Evolutionary conservation across 75 land plant genomes (phyloP), one percentile per base, ranked within the genome.

Genomic region (Selaginella moellendorffii): DNA sequence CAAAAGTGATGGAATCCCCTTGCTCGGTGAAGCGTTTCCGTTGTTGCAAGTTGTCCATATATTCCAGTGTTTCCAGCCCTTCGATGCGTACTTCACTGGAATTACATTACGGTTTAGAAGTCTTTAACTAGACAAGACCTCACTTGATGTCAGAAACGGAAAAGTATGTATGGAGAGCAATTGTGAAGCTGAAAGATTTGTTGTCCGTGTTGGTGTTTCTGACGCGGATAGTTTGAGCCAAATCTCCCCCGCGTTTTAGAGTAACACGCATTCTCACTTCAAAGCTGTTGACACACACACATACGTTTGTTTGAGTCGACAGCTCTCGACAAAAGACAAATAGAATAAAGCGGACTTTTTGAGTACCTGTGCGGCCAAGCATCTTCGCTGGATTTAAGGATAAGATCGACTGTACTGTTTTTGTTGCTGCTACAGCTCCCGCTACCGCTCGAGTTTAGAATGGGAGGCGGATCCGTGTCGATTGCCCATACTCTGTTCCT

Each of bases 51-150:
- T 76, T 71, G 59, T 82, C 83, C 14, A 82, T 62, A 18, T 68
- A 76, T 61, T 81, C 84, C 53, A 81, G 60, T 31, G 78, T 76
- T 67, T 85, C 88, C 60, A 85, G 46, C 10, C 85, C 85, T 65
- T 82, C 85, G 27, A 82, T 69, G 9, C 85, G 83, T 24, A 82
- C 85, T 62, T 82, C 85, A 68, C 83, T 76, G 46, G 22, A 65
- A 17, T 10, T 5, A 60, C 0, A 71, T 21, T 65, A 65, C n/a
- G 20, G 24, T 19, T 63, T 0, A 29, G 64, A 19, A 60, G 46
- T 56, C 22, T 14, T 42, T 19, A 65, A 42, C 18, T 21, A 22
- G 26, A 31, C n/a, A 64, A 22, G 1, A 12, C 14, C 14, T 52
- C 0, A 59, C 53, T 23, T 56, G 26, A 53, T 12, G 8, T 65